Percentiles rank a stretch among this genome's conserved stretches.
phyloP scores from a whole-genome alignment of 108 stramenopile species.

The Conticribra weissflogii region DNA sequence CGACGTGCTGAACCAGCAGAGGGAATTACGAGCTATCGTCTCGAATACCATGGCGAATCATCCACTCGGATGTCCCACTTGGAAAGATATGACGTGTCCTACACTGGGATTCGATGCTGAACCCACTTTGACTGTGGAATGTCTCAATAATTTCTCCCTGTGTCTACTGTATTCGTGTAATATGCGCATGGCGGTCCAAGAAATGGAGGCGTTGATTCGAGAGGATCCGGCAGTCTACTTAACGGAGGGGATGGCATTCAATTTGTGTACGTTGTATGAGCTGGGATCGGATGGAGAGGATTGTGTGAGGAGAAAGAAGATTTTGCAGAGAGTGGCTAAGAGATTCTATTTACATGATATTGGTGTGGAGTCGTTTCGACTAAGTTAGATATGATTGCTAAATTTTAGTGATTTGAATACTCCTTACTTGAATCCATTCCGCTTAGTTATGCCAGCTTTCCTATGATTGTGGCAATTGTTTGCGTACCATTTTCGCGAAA shows the following conservation, averaged over 20 bases:
- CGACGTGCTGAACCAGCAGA: conserved; percentile 50
- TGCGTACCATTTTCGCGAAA: no score
- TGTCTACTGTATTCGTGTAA: conserved; percentile 78
- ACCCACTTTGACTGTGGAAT: conserved; percentile 47
- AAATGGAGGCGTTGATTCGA: conserved; percentile 81
- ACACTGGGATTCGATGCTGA: conserved; percentile 53
- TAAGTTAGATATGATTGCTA: conserved; percentile 46
- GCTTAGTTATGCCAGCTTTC: conserved; percentile 50
- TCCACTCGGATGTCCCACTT: conserved; percentile 25
- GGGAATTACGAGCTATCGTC: conserved; percentile 4
- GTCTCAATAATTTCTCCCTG: conserved; percentile 82
- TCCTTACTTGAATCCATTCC: conserved; percentile 29
- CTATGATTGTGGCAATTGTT: conserved; percentile 47
- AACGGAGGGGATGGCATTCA: conserved; percentile 88
- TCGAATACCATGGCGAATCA: not conserved
- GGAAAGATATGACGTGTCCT: conserved; percentile 37
- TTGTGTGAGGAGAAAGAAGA: conserved; percentile 74
- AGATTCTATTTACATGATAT: conserved; percentile 90
- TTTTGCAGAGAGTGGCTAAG: conserved; percentile 82
- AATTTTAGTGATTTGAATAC: conserved; percentile 35
- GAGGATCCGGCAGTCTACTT: conserved; percentile 78
- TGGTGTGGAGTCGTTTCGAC: conserved; percentile 80
- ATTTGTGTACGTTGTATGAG: conserved; percentile 95
- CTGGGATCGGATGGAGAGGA: conserved; percentile 74
- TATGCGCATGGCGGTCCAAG: conserved; percentile 58